Evolutionary conservation across 305 asterid genomes (phyloP).

Genomic region (Salvia sclarea): DNA sequence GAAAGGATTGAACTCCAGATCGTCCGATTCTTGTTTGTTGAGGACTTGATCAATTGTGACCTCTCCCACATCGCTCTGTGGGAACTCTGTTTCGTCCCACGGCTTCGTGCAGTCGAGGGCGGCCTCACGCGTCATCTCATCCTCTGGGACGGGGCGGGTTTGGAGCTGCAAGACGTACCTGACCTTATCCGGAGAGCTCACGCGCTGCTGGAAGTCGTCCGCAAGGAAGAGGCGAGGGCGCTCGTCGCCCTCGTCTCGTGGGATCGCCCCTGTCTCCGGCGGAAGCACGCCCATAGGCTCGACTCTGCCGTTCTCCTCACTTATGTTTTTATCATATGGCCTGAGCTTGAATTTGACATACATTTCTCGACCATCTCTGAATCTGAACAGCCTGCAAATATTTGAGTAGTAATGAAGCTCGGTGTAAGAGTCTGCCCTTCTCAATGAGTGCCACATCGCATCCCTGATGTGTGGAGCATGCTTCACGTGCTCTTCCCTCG

Average conservation of each 20-base stretch:
- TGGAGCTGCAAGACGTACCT: slow-evolving; percentile 60
- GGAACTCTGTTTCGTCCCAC: slow-evolving; percentile 56
- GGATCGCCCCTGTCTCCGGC: slow-evolving; percentile 70
- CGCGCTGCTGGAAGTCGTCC: slow-evolving; percentile 52
- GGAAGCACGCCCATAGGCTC: slow-evolving; percentile 63
- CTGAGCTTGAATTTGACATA: slow-evolving; percentile 61
- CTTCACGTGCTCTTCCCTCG: slow-evolving; percentile 67
- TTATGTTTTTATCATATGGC: slow-evolving; percentile 46
- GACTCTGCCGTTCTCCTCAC: slow-evolving; percentile 56
- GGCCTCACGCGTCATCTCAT: slow-evolving; percentile 43
- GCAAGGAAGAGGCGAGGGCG: slow-evolving; percentile 63
- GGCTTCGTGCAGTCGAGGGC: slow-evolving; percentile 62
- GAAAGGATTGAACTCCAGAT: slow-evolving; percentile 58
- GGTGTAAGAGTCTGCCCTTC: slow-evolving; percentile 50
- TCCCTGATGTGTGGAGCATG: slow-evolving; percentile 58
- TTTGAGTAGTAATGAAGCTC: slow-evolving; percentile 67
- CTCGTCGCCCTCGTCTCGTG: slow-evolving; percentile 53
- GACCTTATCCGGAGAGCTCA: slow-evolving; percentile 42
- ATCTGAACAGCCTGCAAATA: slow-evolving; percentile 52
- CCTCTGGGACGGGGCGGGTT: slow-evolving; percentile 46
- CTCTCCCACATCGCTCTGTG: slow-evolving; percentile 54
- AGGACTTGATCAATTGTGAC: slow-evolving; percentile 47
- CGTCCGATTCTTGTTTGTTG: slow-evolving; percentile 47
- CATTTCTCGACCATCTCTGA: slow-evolving; percentile 52
- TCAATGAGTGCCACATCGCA: slow-evolving; percentile 65